phyloP scores from a whole-genome alignment of 768 basidiomycete species.

The Leccinum obscurum region DNA sequence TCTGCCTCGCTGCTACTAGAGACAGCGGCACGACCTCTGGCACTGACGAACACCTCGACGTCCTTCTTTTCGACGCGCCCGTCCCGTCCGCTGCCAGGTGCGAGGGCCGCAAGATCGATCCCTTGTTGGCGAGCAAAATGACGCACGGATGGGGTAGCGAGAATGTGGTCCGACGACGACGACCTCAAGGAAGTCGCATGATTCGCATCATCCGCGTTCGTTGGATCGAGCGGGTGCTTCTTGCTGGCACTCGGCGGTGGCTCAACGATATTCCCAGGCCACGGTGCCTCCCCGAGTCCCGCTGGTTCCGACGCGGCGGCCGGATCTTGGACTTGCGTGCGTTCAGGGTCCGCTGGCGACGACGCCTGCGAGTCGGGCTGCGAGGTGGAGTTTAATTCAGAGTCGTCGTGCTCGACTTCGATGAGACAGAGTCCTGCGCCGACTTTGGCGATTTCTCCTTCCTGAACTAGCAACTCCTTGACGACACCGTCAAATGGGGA shows the following conservation, averaged over 20 bases:
- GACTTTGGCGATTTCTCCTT: slow-evolving; percentile 84
- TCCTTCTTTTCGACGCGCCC: slow-evolving; percentile 79
- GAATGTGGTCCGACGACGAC: slow-evolving; percentile 36
- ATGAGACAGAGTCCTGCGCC: slow-evolving; percentile 77
- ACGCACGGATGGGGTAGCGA: slow-evolving; percentile 77
- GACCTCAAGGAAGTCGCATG: slow-evolving; percentile 12
- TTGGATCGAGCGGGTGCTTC: slow-evolving; percentile 68
- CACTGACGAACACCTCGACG: slow-evolving; percentile 61
- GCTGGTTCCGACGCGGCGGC: slow-evolving; percentile 7
- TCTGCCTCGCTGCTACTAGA: not conserved
- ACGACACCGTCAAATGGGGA: slow-evolving; percentile 80
- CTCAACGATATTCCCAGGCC: not conserved
- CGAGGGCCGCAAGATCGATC: slow-evolving; percentile 57
- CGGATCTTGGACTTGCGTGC: slow-evolving; percentile 14
- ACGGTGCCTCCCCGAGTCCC: no score
- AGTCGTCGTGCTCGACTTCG: slow-evolving; percentile 67
- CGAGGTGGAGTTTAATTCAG: not conserved
- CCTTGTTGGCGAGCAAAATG: slow-evolving; percentile 64
- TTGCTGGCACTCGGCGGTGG: slow-evolving; percentile 10
- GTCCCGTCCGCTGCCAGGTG: slow-evolving; percentile 69
- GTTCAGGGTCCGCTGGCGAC: not conserved
- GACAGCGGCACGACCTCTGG: slow-evolving; percentile 10
- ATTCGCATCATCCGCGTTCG: slow-evolving; percentile 23
- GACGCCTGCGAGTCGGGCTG: not conserved
- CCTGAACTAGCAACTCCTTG: slow-evolving; percentile 69